phyloP scores from a whole-genome alignment of 352 stramenopile genomes.

The Phytophthora citrophthora region DNA sequence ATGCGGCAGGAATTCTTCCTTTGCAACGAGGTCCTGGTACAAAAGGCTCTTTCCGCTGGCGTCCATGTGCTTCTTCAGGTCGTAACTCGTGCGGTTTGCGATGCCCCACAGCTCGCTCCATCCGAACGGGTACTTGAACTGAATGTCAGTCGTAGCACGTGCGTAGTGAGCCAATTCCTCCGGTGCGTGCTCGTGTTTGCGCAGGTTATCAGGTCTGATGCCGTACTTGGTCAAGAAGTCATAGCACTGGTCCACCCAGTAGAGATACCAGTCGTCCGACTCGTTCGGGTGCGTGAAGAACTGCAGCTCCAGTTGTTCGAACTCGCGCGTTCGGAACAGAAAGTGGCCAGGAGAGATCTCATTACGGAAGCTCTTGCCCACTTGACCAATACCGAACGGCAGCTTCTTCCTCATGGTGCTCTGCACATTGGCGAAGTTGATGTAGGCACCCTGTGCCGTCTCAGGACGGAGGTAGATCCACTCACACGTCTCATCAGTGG shows the following conservation, averaged over 20 bases:
- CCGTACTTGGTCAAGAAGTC: constrained; percentile 92
- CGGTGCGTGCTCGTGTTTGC: constrained; percentile 91
- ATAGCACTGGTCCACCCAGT: constrained; percentile 95
- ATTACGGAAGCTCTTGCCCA: constrained; percentile 99
- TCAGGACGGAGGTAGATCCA: constrained; percentile 97
- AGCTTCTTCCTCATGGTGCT: constrained; percentile 92
- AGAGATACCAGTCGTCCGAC: constrained; percentile 78
- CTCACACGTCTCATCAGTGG: constrained; percentile 86
- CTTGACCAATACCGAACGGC: constrained; percentile 96
- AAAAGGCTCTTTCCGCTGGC: constrained; percentile 91
- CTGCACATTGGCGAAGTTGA: constrained; percentile 97
- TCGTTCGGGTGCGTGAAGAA: constrained; percentile 82
- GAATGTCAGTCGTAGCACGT: constrained; percentile 96
- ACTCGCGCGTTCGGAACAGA: constrained; percentile 97
- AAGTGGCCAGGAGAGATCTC: constrained; percentile 98
- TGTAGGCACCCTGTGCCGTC: constrained; percentile 98
- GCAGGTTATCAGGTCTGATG: constrained; percentile 90
- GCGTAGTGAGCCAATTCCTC: constrained; percentile 98
- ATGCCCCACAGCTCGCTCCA: constrained; percentile 97
- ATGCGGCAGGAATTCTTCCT: constrained; percentile 94
- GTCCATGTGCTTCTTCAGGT: constrained; percentile 95
- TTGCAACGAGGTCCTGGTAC: constrained; percentile 65
- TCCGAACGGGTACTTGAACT: constrained; percentile 97
- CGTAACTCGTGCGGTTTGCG: constrained; percentile 95
- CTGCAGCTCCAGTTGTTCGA: constrained; percentile 97